Evolutionary conservation across 1,139 yeast species (phyloP).

Genomic region (Debaryomycetaceae sp.): DNA sequence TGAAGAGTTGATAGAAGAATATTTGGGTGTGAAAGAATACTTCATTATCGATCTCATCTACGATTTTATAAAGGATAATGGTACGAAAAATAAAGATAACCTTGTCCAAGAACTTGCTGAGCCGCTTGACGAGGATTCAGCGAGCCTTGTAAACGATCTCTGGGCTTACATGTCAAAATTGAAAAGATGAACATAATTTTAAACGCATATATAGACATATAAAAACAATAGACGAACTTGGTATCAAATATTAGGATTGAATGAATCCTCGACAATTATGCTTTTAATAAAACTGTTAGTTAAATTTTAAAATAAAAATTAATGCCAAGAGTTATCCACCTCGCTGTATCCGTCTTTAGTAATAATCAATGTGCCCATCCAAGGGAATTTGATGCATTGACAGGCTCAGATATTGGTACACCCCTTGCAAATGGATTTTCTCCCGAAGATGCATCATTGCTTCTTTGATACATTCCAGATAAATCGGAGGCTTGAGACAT

Average conservation of each 20-base stretch:
- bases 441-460: conserved; percentile 12
- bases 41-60: conserved; percentile 44
- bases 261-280: background rate
- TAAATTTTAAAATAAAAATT: too few species aligned
- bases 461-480: conserved; percentile 17
- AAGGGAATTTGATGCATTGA: conserved; percentile 44
- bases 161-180: conserved; percentile 18
- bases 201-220: background rate
- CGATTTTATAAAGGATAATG: conserved; percentile 31
- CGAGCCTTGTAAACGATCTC: conserved; percentile 38
- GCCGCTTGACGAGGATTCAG: conserved; percentile 56
- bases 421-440: conserved; percentile 15
- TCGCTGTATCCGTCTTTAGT: background rate
- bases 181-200: background rate
- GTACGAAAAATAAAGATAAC: conserved; percentile 23
- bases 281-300: background rate
- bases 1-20: conserved; percentile 45
- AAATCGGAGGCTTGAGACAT: conserved; percentile 19
- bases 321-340: background rate
- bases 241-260: background rate
- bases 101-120: conserved; percentile 47
- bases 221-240: background rate
- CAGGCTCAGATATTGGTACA: conserved; percentile 42
- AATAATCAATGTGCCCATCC: conserved; percentile 33
- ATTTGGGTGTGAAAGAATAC: conserved; percentile 51